Conservation (phyloP, 805 yeast species). For the Wickerhamomyces canadensis region DNA sequence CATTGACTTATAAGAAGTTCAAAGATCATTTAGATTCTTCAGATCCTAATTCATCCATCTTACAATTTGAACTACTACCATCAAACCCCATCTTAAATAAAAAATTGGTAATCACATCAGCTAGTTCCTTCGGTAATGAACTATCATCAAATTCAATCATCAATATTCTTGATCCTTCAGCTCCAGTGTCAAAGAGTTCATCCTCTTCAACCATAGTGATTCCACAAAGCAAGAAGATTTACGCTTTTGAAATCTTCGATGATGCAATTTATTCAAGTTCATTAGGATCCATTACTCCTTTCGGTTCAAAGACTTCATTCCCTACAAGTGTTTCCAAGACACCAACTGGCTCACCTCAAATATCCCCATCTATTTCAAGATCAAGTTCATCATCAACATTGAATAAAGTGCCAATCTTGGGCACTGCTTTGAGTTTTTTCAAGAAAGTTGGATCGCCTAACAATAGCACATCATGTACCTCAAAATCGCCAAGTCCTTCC, state of each 20-base stretch:
- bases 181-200: conserved; percentile 2
- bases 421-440: conserved; percentile 21
- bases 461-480: too few relatives aligned
- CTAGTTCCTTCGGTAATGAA: conserved; percentile 5
- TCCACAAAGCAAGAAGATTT: conserved; percentile 33
- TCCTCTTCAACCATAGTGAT: conserved; percentile 13
- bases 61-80: conserved; percentile 17
- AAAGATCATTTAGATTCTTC: conserved; percentile 7
- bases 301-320: conserved; percentile 4
- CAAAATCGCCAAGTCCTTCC: too few relatives aligned
- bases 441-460: conserved; percentile 12
- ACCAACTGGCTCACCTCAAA: not conserved
- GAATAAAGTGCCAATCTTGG: conserved; percentile 18
- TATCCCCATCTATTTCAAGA: conserved; percentile 6
- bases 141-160: conserved; percentile 3
- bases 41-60: not conserved
- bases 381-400: conserved; percentile 15
- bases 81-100: conserved; percentile 41
- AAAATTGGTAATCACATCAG: conserved; percentile 38
- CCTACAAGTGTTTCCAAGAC: not conserved
- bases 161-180: conserved; percentile 1
- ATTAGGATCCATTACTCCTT: conserved; percentile 4
- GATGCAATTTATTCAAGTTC: conserved; percentile 48
- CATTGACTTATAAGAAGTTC: not conserved
- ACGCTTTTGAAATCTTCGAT: conserved; percentile 60